Evolutionary conservation across 148 eudicot species (phyloP), one percentile per base, ranked within the genome.

Genomic region (Fagopyrum tataricum): DNA sequence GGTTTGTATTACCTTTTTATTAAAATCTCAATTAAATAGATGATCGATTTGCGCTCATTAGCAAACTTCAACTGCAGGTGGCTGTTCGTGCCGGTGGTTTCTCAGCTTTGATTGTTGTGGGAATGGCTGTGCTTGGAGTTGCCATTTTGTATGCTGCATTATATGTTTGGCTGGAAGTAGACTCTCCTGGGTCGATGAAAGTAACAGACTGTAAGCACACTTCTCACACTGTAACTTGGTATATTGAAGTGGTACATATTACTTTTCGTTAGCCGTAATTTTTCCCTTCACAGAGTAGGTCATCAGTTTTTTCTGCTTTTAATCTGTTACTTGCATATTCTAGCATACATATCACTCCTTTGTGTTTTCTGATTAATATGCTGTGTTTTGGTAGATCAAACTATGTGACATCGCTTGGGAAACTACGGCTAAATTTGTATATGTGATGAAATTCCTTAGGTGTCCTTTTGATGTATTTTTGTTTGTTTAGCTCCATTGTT

Each of bases 31-130:
- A 31, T 62, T 62, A 42, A 39, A 31, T 31, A 59, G 39, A 8
- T 24, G 3, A 39, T 21, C 39, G 40, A 23, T 31, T 71, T 74
- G 56, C 72, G 78, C 39, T 8, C 39, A 53, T 11, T 18, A 52
- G 72, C n/a, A 21, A 64, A 72, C 37, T 1, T 70, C 4, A 70
- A 69, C 13, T 91, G 78, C 91, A 95, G 98, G 76, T 95, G 49
- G 97, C 98, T 76, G 96, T 95, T 74, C 96, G 98, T 80, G 98
- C 98, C 80, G 98, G 98, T 85, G 98, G 98, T 41, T 87, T 95
- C 77, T 95, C 98, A 53, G 98, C 98, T 39, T 7, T 95, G 73
- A 81, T 95, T 73, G 98, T 95, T 76, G 98, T 95, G 39, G 98
- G 97, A 74, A 80, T 95, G 98, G 98, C 98, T 77, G 98, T 95